Conservation (phyloP, 2,329 filamentous ascomycete species). For the Penicillium sp. region DNA sequence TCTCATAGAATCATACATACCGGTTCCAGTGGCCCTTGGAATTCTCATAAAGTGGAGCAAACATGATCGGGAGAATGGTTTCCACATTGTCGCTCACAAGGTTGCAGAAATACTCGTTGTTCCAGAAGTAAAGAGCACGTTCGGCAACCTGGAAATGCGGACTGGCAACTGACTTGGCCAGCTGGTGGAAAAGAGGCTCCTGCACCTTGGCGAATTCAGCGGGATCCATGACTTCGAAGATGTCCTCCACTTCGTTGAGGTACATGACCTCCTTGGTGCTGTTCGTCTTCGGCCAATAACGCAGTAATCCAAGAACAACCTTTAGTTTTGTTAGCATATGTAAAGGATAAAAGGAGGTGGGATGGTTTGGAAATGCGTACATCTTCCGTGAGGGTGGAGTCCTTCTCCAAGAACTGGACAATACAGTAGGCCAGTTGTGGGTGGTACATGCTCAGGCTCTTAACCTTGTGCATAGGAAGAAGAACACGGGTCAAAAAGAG, state of each 20-base stretch:
- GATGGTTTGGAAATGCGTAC: constrained; percentile 49
- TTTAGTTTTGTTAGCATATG: constrained; percentile 35
- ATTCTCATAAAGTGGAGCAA: constrained; percentile 96
- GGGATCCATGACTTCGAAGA: constrained; percentile 99
- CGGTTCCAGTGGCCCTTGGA: constrained; percentile 99
- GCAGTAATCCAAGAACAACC: constrained; percentile 89
- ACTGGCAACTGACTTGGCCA: constrained; percentile 96
- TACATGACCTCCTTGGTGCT: constrained; percentile 99
- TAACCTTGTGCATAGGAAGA: constrained; percentile 94
- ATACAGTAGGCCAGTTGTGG: constrained; percentile 98
- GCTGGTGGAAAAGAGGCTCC: constrained; percentile 93
- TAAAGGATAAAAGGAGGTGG: not conserved
- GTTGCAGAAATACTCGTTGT: constrained; percentile 99
- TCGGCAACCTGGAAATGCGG: constrained; percentile 99
- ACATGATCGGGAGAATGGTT: constrained; percentile 98
- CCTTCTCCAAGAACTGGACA: constrained; percentile 97
- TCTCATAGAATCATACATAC: constrained; percentile 52
- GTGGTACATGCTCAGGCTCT: constrained; percentile 99
- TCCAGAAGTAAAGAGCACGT: constrained; percentile 98
- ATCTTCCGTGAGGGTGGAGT: constrained; percentile 94
- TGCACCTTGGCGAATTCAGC: constrained; percentile 98
- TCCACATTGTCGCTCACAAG: constrained; percentile 98
- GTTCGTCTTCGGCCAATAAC: constrained; percentile 99
- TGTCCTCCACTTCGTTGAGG: constrained; percentile 97
- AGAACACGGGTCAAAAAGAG: constrained; percentile 92